phyloP scores from a whole-genome alignment of 2,329 filamentous ascomycete species.

The Exophiala sideris region DNA sequence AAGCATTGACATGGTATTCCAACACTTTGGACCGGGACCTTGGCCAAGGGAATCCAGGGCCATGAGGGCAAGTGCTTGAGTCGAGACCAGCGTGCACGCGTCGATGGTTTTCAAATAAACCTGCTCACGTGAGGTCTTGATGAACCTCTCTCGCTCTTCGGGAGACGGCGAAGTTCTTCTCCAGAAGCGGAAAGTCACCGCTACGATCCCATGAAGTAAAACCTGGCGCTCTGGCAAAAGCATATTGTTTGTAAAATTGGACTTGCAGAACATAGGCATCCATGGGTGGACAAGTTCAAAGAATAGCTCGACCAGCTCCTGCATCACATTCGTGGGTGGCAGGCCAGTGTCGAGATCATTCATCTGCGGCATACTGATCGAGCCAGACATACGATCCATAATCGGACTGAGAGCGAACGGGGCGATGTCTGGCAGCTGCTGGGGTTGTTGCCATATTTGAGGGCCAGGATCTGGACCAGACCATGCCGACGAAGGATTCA shows the following conservation, averaged over 20 bases:
- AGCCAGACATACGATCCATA: constrained; percentile 3
- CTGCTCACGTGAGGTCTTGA: constrained; percentile 5
- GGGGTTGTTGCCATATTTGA: constrained; percentile 4
- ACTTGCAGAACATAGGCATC: constrained; percentile 8
- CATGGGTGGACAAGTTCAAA: constrained; percentile 11
- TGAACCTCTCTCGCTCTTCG: constrained; percentile 5
- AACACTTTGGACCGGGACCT: constrained; percentile 8
- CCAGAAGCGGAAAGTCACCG: constrained; percentile 9
- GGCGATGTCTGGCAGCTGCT: constrained; percentile 6
- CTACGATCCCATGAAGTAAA: constrained; percentile 5
- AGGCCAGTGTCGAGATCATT: not conserved
- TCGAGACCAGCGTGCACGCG: constrained; percentile 6
- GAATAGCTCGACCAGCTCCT: constrained; percentile 11
- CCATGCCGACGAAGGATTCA: constrained; percentile 4
- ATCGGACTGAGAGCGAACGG: constrained; percentile 6
- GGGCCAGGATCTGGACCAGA: not conserved
- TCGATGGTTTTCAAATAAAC: constrained; percentile 8
- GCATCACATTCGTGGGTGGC: constrained; percentile 1
- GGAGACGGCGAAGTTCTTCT: constrained; percentile 1
- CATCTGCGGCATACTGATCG: not conserved
- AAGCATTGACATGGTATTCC: constrained; percentile 9
- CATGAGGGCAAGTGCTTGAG: constrained; percentile 7
- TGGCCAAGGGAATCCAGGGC: constrained; percentile 9
- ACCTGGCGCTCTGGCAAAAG: constrained; percentile 7
- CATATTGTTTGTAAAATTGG: constrained; percentile 4